Evolutionary conservation across 228 moss, liverwort and hornwort species (phyloP).

Genomic region (Sphagnum fallax): DNA sequence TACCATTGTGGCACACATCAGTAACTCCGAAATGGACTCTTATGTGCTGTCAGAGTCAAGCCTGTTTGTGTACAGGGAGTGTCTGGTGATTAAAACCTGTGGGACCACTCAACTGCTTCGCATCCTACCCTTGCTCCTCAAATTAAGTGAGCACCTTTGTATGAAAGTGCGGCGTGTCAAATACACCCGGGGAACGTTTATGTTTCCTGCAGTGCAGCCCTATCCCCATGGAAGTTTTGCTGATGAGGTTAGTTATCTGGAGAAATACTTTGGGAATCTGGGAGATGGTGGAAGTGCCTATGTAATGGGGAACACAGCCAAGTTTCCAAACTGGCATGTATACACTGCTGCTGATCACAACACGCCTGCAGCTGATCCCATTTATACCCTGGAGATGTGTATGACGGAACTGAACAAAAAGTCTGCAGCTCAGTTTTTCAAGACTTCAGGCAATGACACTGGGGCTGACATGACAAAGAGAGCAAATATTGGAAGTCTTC

Average conservation of each 20-base stretch:
- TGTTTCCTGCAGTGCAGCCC: slow-evolving; percentile 81
- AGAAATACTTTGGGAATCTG: slow-evolving; percentile 66
- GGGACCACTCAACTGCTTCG: slow-evolving; percentile 86
- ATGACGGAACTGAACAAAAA: slow-evolving; percentile 71
- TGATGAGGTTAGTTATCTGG: slow-evolving; percentile 80
- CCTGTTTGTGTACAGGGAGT: slow-evolving; percentile 67
- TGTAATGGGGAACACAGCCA: slow-evolving; percentile 67
- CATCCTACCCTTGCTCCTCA: slow-evolving; percentile 51
- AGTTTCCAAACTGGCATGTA: slow-evolving; percentile 82
- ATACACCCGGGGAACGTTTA: slow-evolving; percentile 83
- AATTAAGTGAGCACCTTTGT: slow-evolving; percentile 35
- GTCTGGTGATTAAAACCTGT: slow-evolving; percentile 79
- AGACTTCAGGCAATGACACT: slow-evolving; percentile 28
- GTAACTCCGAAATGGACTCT: slow-evolving; percentile 73
- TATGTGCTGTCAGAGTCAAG: slow-evolving; percentile 96
- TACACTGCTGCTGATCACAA: slow-evolving; percentile 55
- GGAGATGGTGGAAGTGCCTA: slow-evolving; percentile 77
- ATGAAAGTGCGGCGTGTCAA: slow-evolving; percentile 62
- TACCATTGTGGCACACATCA: slow-evolving; percentile 66
- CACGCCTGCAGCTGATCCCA: slow-evolving; percentile 12
- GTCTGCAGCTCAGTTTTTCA: slow-evolving; percentile 53
- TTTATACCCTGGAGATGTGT: slow-evolving; percentile 83
- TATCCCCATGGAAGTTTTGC: slow-evolving; percentile 76
- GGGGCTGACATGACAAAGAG: slow-evolving; percentile 72
- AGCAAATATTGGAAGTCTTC: slow-evolving; percentile 46